Percentiles rank a stretch among this genome's conserved stretches.
Evolutionary conservation across 495 filamentous ascomycete genomes (phyloP).

Genomic region (Aspergillus olivimuriae): DNA sequence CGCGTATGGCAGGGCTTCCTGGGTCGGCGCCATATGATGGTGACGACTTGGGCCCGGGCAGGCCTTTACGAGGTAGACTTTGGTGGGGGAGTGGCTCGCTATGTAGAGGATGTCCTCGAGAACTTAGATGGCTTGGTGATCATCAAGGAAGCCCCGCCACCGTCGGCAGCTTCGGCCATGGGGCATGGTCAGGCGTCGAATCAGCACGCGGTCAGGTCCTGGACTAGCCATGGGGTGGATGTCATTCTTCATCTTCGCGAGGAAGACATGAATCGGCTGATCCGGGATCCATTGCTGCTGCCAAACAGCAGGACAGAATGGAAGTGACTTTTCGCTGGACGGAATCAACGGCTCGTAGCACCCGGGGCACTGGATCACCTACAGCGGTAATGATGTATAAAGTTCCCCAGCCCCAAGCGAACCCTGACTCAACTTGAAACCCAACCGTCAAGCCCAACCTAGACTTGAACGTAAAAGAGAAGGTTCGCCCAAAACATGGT

Average conservation of each 20-base stretch:
- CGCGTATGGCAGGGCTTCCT: slow-evolving; percentile 31
- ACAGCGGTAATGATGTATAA: no score
- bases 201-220: no score
- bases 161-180: no score
- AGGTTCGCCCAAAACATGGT: no score
- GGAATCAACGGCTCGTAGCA: no score
- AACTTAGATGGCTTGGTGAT: slow-evolving; percentile 21
- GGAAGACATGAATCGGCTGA: slow-evolving; percentile 22
- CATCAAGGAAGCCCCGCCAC: slow-evolving; percentile 22
- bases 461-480: no score
- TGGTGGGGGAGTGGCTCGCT: slow-evolving; percentile 15
- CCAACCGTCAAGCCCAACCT: no score
- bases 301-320: background rate
- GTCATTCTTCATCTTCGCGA: slow-evolving; percentile 18
- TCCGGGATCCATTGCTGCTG: slow-evolving; percentile 7
- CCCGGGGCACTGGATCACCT: no score
- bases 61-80: slow-evolving; percentile 26
- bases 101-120: slow-evolving; percentile 18
- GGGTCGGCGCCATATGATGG: slow-evolving; percentile 21
- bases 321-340: slow-evolving; percentile 1
- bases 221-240: slow-evolving; percentile 22
- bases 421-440: no score
- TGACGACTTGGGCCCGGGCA: slow-evolving; percentile 24
- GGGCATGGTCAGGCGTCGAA: no score
- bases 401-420: no score